phyloP scores from a whole-genome alignment of 306 rosid genomes.

The Malus orientalis region DNA sequence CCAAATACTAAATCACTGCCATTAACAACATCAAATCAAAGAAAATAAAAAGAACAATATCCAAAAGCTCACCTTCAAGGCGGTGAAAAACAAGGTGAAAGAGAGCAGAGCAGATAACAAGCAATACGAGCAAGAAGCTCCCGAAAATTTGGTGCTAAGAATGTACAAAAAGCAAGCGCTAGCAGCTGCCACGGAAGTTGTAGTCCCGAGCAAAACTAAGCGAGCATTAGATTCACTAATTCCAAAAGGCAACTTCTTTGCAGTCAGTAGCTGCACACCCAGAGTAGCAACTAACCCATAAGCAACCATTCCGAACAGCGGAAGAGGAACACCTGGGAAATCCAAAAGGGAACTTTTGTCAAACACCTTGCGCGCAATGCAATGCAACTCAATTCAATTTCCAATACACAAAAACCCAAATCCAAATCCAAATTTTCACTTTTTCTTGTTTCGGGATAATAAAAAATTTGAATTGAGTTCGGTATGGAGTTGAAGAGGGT shows the following conservation, averaged over 20 bases:
- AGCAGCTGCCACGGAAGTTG: slow-evolving; percentile 84
- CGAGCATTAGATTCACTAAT: slow-evolving; percentile 43
- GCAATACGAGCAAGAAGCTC: slow-evolving; percentile 67
- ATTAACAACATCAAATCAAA: background rate
- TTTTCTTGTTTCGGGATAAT: background rate
- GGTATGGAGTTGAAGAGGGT: background rate
- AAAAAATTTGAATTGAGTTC: background rate
- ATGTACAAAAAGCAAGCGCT: slow-evolving; percentile 76
- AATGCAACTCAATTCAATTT: background rate
- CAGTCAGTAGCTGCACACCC: slow-evolving; percentile 42
- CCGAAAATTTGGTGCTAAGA: slow-evolving; percentile 51
- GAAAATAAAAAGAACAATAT: background rate
- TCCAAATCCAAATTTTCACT: background rate
- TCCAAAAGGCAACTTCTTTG: slow-evolving; percentile 49
- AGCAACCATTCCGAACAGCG: slow-evolving; percentile 67
- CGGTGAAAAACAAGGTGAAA: slow-evolving; percentile 51
- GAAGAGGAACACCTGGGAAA: slow-evolving; percentile 75
- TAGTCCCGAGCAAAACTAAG: slow-evolving; percentile 45
- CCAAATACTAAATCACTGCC: background rate
- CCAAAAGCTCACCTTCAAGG: slow-evolving; percentile 35
- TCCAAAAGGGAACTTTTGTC: slow-evolving; percentile 4
- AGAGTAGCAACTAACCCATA: slow-evolving; percentile 59
- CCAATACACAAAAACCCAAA: background rate
- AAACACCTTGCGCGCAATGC: background rate
- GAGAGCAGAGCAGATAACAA: slow-evolving; percentile 68